Evolutionary conservation across 2,329 filamentous ascomycete genomes (phyloP).

Genomic region (Microsporum audouinii): DNA sequence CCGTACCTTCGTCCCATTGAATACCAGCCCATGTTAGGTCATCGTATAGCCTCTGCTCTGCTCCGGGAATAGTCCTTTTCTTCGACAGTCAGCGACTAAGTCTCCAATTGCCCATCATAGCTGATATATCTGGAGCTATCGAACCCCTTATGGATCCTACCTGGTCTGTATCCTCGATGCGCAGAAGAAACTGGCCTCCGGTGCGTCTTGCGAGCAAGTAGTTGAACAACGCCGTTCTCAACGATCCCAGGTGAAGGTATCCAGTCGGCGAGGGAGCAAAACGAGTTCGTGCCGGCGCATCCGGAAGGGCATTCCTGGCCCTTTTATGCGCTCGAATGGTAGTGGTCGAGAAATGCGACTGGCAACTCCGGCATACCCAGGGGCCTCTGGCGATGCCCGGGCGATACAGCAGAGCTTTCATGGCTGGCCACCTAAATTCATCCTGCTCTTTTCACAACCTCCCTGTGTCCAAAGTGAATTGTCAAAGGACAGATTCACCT

Average conservation of each 20-base stretch:
- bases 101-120: background rate
- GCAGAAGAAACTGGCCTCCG: conserved; percentile 76
- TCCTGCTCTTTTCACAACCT: background rate
- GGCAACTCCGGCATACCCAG: conserved; percentile 29
- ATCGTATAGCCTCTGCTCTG: conserved; percentile 63
- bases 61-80: conserved; percentile 70
- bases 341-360: conserved; percentile 24
- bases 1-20: conserved; percentile 76
- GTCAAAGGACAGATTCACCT: background rate
- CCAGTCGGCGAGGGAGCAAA: conserved; percentile 96
- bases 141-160: conserved; percentile 35
- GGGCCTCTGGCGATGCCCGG: conserved; percentile 16
- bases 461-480: background rate
- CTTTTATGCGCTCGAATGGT: conserved; percentile 18
- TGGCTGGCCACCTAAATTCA: background rate
- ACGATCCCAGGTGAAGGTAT: conserved; percentile 79
- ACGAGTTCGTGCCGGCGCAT: conserved; percentile 58
- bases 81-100: conserved; percentile 33
- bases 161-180: conserved; percentile 92
- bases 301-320: conserved; percentile 32
- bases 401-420: background rate
- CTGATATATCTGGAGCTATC: background rate
- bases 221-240: conserved; percentile 91
- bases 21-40: conserved; percentile 84
- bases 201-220: conserved; percentile 82